Base-by-base conservation (phyloP, 228 moss, liverwort and hornwort genomes). In the Sphagnum fallax region DNA sequence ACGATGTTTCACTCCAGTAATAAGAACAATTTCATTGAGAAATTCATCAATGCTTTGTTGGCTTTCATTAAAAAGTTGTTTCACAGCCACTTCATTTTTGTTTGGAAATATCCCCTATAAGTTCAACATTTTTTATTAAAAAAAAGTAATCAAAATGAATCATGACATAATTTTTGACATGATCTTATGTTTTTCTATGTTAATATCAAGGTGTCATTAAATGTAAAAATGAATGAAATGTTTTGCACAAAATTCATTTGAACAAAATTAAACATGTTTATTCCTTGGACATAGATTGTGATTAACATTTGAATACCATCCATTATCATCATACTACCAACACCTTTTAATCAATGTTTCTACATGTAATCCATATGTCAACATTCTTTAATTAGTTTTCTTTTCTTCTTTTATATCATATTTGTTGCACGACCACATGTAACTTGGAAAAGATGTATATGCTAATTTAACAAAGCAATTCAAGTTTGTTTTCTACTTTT, bases 1-100 rank as follows among this genome's bases (percentile, higher is more conserved):
- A 47, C 87, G 84, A 58, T 90, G 90, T 74, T 85, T 87, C 51
- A 87, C 87, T 53, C 84, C 84, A 72, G 87, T 88, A 49, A 90
- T 88, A 6, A 88, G 66, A 77, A 87, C 81, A 57, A 90, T 81
- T 78, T 91, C 91, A 52, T 91, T 91, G 48, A 91, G 78, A 70
- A 91, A 91, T 50, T 80, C 79, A 70, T 80, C 78, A 65, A 86
- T 78, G 62, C 82, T 86, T 49, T 91, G 88, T 65, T 85, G 79
- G 5, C 86, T 83, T 77, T 82, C 82, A 2, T 81, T 86, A 74
- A 88, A 74, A 6, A 91, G 77, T 60, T 83, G 83, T 74, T 91
- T 91, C 63, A 91, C 91, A 52, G 91, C 91, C 57, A 91, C 80
- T 74, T 80, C 62, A 10, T 59, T 76, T 8, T 82, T 82, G 67